These are phyloP conservation scores for Mentha longifolia DNA, from an alignment of 257 asterid genomes.

Conservation along the genomic window DNA sequence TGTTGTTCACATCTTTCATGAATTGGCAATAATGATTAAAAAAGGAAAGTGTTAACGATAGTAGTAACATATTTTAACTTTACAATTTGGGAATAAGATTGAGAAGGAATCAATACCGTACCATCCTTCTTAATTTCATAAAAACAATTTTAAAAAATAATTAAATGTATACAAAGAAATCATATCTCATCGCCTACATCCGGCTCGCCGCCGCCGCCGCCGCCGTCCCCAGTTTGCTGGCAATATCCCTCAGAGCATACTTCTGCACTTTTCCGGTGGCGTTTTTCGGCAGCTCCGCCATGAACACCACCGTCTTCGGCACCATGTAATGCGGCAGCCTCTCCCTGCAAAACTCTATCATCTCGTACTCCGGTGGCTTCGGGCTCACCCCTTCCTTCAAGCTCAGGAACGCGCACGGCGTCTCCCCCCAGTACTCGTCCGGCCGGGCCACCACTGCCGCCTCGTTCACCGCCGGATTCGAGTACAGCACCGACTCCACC, in stretches of 20 bases:
- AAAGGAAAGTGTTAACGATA: not conserved
- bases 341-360: slow-evolving; percentile 57
- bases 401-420: slow-evolving; percentile 79
- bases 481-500: slow-evolving; percentile 71
- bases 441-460: slow-evolving; percentile 92
- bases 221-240: slow-evolving; percentile 45
- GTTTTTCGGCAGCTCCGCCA: slow-evolving; percentile 70
- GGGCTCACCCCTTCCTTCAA: slow-evolving; percentile 41
- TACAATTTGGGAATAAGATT: not conserved
- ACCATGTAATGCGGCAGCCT: slow-evolving; percentile 75
- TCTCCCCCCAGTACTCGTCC: slow-evolving; percentile 79
- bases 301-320: slow-evolving; percentile 70
- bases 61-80: not conserved
- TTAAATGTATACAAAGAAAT: too few species aligned
- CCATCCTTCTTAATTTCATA: too few species aligned
- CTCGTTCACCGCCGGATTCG: slow-evolving; percentile 64
- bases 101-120: not conserved
- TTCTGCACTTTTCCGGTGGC: slow-evolving; percentile 78
- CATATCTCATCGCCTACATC: slow-evolving; percentile 30
- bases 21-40: not conserved
- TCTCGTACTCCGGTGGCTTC: slow-evolving; percentile 49
- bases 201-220: slow-evolving; percentile 47
- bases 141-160: too few species aligned
- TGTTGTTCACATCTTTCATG: not conserved
- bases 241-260: slow-evolving; percentile 52